Conservation (phyloP, 805 yeast genomes). For the Wickerhamiella alocasiicola region DNA sequence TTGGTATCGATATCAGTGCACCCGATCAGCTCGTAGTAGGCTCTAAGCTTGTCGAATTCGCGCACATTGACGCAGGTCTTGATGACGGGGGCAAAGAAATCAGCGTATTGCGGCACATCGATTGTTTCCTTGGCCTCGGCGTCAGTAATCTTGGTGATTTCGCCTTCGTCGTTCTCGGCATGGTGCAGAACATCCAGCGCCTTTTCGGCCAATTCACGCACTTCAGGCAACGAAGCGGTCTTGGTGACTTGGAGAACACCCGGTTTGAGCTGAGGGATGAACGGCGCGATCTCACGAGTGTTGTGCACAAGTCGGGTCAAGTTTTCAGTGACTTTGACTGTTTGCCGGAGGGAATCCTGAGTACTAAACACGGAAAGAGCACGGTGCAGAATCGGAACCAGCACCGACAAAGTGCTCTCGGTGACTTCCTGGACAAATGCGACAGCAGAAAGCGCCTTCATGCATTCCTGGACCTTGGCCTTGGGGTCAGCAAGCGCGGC, state of each 20-base stretch:
- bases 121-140: constrained; percentile 38
- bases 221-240: constrained; percentile 92
- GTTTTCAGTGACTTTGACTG: constrained; percentile 91
- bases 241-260: constrained; percentile 79
- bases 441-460: constrained; percentile 78
- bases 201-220: constrained; percentile 80
- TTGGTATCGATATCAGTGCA: constrained; percentile 13
- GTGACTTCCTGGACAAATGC: constrained; percentile 98
- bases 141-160: constrained; percentile 57
- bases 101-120: constrained; percentile 24
- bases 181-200: constrained; percentile 72
- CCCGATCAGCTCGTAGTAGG: constrained; percentile 13
- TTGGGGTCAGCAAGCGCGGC: constrained; percentile 84
- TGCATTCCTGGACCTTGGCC: constrained; percentile 69
- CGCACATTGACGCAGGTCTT: constrained; percentile 28
- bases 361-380: constrained; percentile 80
- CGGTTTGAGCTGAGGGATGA: constrained; percentile 79
- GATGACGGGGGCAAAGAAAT: constrained; percentile 30
- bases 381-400: constrained; percentile 85
- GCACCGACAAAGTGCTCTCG: constrained; percentile 79
- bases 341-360: constrained; percentile 92
- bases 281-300: constrained; percentile 78
- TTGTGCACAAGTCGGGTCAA: constrained; percentile 90
- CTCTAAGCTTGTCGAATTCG: constrained; percentile 27
- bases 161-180: constrained; percentile 66